phyloP scores from a whole-genome alignment of 495 filamentous ascomycete species.

The Cenococcum geophilum region DNA sequence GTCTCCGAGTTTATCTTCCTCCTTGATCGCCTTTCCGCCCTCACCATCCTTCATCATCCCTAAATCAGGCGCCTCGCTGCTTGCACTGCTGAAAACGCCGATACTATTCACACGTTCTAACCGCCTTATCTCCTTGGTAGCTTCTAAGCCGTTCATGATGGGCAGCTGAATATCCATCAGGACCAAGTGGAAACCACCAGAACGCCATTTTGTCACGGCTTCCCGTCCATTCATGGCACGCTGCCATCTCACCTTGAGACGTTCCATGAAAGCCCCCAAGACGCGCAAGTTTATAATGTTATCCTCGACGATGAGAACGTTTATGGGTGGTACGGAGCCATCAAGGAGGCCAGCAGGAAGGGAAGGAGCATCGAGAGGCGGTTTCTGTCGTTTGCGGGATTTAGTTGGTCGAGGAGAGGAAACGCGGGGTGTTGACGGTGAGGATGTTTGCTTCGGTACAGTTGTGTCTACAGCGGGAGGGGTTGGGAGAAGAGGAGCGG shows the following conservation, averaged over 20 bases:
- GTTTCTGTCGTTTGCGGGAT: slow-evolving; percentile 45
- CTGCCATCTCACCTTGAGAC: slow-evolving; percentile 95
- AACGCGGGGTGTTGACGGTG: slow-evolving; percentile 54
- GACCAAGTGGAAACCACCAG: slow-evolving; percentile 93
- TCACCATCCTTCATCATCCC: slow-evolving; percentile 14
- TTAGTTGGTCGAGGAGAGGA: slow-evolving; percentile 50
- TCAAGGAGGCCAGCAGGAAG: slow-evolving; percentile 65
- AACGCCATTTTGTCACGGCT: slow-evolving; percentile 86
- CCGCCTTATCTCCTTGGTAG: slow-evolving; percentile 92
- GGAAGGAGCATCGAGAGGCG: slow-evolving; percentile 41
- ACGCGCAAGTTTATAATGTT: slow-evolving; percentile 95
- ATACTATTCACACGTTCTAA: slow-evolving; percentile 85
- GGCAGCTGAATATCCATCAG: slow-evolving; percentile 98
- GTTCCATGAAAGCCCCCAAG: slow-evolving; percentile 91
- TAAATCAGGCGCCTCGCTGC: slow-evolving; percentile 32
- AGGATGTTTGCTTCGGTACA: slow-evolving; percentile 40
- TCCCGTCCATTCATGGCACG: slow-evolving; percentile 91
- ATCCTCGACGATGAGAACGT: slow-evolving; percentile 95
- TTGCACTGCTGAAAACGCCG: slow-evolving; percentile 59
- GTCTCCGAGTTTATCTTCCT: slow-evolving; percentile 62
- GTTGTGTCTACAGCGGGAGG: slow-evolving; percentile 48
- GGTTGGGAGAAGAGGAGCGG: slow-evolving; percentile 51
- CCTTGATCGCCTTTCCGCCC: slow-evolving; percentile 39
- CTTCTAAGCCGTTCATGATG: slow-evolving; percentile 92
- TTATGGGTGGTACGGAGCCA: slow-evolving; percentile 88